Evolutionary conservation across 192 early-diverging fungal species (phyloP), one percentile per base, ranked within the genome.

Genomic region (Thamnidium elegans): DNA sequence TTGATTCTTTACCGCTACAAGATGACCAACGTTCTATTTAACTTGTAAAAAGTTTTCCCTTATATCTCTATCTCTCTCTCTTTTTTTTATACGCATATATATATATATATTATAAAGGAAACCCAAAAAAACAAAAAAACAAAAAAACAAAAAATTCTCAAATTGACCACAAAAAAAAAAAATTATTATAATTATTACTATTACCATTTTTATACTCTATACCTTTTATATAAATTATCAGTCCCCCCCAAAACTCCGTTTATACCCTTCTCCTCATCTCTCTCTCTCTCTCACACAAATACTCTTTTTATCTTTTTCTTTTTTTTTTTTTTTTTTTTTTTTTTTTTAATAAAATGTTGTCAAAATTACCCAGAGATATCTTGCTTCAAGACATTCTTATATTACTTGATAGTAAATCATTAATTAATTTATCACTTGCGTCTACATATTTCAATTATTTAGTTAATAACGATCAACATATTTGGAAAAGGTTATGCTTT

Each of bases 401-500:
- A 15, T 44, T 46, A 7, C 7, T 70, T 4, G 68, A 70, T 58
- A 45, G 21, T 9, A 8, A 17, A 19, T 39, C 62, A 14, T 54
- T 70, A 20, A 15, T 56, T 15, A 62, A 50, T 8, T 39, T 70
- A 30, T 64, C 61, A 17, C 17, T 20, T 7, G 54, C 46, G 17
- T 58, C 30, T 26, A 39, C 45, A 11, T 26, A 45, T 10, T 58
- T 70, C 52, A 42, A 43, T 63, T 11, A 30, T 4, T 53, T 70
- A 0, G 39, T 21, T 3, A 55, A 64, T 46, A 26, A 26, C 26
- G 68, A 70, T 51, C 61, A 70, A 43, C 42, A 52, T 55, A 31
- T 70, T 3, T 70, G 68, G 68, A 20, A 44, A 54, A 42, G 56
- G 3, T 62, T 63, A n/a, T 53, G 54, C 5, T 58, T 56, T 46